These are phyloP conservation scores for Cyathus striatus DNA, from an alignment of 768 basidiomycete species.

Conservation along the genomic window DNA sequence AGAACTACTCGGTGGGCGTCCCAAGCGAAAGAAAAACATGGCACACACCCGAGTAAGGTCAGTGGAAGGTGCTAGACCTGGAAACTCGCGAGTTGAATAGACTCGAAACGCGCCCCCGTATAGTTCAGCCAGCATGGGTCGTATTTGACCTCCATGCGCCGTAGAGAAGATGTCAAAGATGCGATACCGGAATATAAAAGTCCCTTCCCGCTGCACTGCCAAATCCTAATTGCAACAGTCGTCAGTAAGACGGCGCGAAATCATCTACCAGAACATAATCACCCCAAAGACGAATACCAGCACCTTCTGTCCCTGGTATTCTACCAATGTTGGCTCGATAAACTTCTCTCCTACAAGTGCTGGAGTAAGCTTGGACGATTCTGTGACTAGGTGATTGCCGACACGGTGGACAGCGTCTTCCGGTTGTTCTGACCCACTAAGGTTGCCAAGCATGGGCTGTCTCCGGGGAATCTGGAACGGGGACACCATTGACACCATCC, in stretches of 20 bases:
- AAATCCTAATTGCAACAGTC: slow-evolving; percentile 44
- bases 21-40: neutral
- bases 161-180: slow-evolving; percentile 55
- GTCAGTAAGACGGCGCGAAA: slow-evolving; percentile 2
- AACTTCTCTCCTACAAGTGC: slow-evolving; percentile 62
- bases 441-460: slow-evolving; percentile 25
- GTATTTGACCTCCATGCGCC: slow-evolving; percentile 17
- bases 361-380: slow-evolving; percentile 40
- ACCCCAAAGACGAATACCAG: slow-evolving; percentile 66
- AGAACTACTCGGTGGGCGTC: neutral
- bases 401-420: slow-evolving; percentile 24
- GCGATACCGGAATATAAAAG: slow-evolving; percentile 68
- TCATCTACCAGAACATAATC: slow-evolving; percentile 7
- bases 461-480: slow-evolving; percentile 32
- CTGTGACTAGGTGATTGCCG: slow-evolving; percentile 29
- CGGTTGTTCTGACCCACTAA: slow-evolving; percentile 17
- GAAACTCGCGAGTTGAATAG: slow-evolving; percentile 73
- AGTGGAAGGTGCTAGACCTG: slow-evolving; percentile 63
- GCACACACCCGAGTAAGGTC: slow-evolving; percentile 57
- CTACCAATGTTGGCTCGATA: slow-evolving; percentile 47
- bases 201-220: slow-evolving; percentile 61
- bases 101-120: slow-evolving; percentile 65
- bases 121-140: slow-evolving; percentile 54
- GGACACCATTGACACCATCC: slow-evolving; percentile 12
- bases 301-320: slow-evolving; percentile 46